Evolutionary conservation across 768 basidiomycete species (phyloP).

Genomic region (Boletus tomentosulus): DNA sequence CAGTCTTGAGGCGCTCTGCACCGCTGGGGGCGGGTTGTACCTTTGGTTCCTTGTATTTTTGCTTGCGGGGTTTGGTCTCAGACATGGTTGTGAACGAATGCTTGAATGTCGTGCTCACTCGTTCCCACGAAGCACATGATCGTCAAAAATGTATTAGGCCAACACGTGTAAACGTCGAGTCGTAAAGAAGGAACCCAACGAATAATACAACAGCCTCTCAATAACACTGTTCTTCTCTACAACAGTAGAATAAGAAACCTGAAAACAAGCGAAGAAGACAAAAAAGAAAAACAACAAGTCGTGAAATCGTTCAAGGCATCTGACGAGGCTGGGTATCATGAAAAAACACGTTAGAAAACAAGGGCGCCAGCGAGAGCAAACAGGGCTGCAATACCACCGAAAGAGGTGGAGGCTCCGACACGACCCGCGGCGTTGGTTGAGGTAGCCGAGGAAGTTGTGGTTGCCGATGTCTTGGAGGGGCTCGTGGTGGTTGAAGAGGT

Average conservation of each 20-base stretch:
- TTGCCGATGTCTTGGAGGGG: slow-evolving; percentile 13
- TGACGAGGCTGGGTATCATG: slow-evolving; percentile 3
- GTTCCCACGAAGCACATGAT: neutral
- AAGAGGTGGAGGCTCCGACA: slow-evolving; percentile 16
- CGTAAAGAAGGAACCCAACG: neutral
- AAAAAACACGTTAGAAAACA: slow-evolving; percentile 9
- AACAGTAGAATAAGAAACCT: neutral
- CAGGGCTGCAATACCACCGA: slow-evolving; percentile 17
- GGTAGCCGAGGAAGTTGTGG: slow-evolving; percentile 13
- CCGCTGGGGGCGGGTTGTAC: slow-evolving; percentile 27
- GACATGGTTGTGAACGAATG: neutral
- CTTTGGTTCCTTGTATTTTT: slow-evolving; percentile 31
- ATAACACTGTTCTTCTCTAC: slow-evolving; percentile 4
- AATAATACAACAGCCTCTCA: slow-evolving; percentile 22
- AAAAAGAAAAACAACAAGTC: neutral
- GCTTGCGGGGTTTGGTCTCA: slow-evolving; percentile 22
- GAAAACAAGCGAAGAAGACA: neutral
- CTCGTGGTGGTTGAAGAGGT: slow-evolving; percentile 26
- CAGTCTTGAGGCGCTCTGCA: slow-evolving; percentile 72
- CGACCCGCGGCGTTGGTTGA: slow-evolving; percentile 20
- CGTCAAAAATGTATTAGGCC: neutral
- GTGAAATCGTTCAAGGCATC: slow-evolving; percentile 8
- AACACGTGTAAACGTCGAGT: neutral
- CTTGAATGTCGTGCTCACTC: neutral
- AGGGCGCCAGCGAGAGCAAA: slow-evolving; percentile 22